phyloP scores from a whole-genome alignment of 768 basidiomycete species.

The Boletus rubropictus region DNA sequence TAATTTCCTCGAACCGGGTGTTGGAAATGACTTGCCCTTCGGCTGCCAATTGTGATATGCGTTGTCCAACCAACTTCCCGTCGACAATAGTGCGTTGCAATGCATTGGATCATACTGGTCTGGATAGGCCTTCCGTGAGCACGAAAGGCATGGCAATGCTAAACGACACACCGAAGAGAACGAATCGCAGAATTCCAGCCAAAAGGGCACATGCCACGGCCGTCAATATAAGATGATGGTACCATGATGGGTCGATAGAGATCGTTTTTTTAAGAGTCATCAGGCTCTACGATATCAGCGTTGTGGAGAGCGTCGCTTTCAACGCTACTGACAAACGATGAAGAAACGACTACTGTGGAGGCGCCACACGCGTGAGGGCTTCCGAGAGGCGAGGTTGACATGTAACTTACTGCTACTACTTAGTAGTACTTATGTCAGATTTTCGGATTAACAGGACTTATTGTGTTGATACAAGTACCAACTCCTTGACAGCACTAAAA shows the following conservation, averaged over 20 bases:
- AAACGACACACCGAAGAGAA: slow-evolving; percentile 39
- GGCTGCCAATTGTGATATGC: slow-evolving; percentile 78
- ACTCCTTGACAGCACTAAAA: not conserved
- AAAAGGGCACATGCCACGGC: slow-evolving; percentile 37
- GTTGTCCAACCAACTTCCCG: slow-evolving; percentile 75
- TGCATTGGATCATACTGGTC: slow-evolving; percentile 69
- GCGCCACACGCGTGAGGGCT: not conserved
- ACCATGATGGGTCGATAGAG: slow-evolving; percentile 43
- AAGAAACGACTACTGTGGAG: not conserved
- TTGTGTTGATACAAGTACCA: too few species aligned
- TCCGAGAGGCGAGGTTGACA: too few species aligned
- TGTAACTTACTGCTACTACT: too few species aligned
- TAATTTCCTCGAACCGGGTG: slow-evolving; percentile 4
- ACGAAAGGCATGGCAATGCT: not conserved
- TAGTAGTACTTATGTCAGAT: too few species aligned
- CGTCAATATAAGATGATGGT: slow-evolving; percentile 42
- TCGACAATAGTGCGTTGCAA: slow-evolving; percentile 64
- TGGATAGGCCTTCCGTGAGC: slow-evolving; percentile 24
- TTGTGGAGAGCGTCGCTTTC: not conserved
- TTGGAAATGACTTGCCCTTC: slow-evolving; percentile 45
- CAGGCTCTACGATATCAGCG: slow-evolving; percentile 1
- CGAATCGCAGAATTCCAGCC: slow-evolving; percentile 39
- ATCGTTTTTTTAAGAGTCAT: slow-evolving; percentile 29
- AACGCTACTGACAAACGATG: not conserved
- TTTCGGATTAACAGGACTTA: too few species aligned